phyloP scores from a whole-genome alignment of 495 filamentous ascomycete genomes.

The Amphirosellinia nigrospora region DNA sequence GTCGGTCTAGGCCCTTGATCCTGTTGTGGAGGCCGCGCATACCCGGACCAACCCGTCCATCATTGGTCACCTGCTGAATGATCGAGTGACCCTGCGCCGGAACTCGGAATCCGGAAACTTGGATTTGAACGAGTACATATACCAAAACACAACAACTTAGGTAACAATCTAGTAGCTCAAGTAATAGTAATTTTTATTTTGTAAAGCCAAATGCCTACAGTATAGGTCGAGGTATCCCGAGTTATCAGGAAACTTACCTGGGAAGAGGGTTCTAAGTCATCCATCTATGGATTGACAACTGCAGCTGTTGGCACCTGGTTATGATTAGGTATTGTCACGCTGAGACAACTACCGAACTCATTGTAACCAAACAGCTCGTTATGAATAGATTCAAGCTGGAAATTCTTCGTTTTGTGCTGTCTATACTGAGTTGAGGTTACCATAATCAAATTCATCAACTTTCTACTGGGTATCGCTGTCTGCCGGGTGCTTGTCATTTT shows the following conservation, averaged over 20 bases:
- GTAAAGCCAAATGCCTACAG: not conserved
- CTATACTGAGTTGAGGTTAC: not conserved
- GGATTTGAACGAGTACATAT: not conserved
- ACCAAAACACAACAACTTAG: not conserved
- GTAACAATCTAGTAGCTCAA: not conserved
- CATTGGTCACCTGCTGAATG: not conserved
- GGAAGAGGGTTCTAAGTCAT: not conserved
- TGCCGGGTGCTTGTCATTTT: too few species aligned
- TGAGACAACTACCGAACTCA: not conserved
- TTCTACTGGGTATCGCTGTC: not conserved
- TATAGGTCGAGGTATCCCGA: not conserved
- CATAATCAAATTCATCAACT: not conserved
- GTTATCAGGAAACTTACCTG: not conserved
- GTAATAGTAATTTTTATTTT: not conserved
- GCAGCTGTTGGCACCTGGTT: not conserved
- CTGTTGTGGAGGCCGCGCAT: not conserved
- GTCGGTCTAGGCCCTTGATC: constrained; percentile 2
- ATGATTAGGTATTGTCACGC: not conserved
- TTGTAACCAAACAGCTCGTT: not conserved
- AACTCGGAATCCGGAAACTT: not conserved
- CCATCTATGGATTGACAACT: not conserved
- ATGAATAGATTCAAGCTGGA: not conserved
- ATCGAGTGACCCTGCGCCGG: not conserved
- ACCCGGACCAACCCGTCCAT: not conserved
- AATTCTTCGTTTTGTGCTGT: not conserved